Evolutionary conservation across 1,139 yeast species (phyloP).

Genomic region (Candida dubliniensis): DNA sequence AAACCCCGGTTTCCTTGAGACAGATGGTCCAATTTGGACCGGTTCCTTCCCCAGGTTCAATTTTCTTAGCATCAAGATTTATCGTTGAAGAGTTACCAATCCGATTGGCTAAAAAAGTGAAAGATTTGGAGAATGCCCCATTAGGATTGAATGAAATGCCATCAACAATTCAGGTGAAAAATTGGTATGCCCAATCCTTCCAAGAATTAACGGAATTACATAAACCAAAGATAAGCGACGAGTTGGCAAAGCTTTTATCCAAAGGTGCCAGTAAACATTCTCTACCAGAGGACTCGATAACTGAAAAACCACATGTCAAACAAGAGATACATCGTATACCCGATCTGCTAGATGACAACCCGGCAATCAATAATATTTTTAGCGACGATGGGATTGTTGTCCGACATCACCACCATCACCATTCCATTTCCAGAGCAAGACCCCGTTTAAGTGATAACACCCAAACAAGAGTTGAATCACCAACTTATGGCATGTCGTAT

Average conservation of each 20-base stretch:
- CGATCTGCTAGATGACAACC: constrained; percentile 29
- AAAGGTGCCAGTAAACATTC: constrained; percentile 14
- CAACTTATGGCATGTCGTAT: constrained; percentile 56
- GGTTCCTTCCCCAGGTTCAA: constrained; percentile 71
- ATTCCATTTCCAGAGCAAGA: constrained; percentile 6
- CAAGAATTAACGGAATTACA: constrained; percentile 69
- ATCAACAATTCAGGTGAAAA: constrained; percentile 70
- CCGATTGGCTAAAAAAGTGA: constrained; percentile 80
- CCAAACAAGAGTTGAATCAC: constrained; percentile 25
- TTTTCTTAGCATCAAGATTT: constrained; percentile 82
- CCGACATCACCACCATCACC: constrained; percentile 24
- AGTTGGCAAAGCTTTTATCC: constrained; percentile 37
- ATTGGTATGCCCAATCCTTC: constrained; percentile 92
- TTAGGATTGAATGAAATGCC: constrained; percentile 72
- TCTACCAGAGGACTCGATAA: constrained; percentile 1
- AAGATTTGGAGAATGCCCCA: constrained; percentile 81
- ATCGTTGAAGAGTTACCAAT: constrained; percentile 87
- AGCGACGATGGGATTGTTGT: constrained; percentile 58
- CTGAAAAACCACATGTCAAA: constrained; percentile 9
- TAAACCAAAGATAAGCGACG: constrained; percentile 46
- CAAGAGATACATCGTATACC: constrained; percentile 13
- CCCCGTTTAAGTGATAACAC: constrained; percentile 10
- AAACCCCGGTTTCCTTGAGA: constrained; percentile 79
- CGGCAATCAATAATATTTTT: constrained; percentile 45
- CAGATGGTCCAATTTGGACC: constrained; percentile 96